Conservation (phyloP, 2,329 filamentous ascomycete genomes). For the Orbilia javanica region DNA sequence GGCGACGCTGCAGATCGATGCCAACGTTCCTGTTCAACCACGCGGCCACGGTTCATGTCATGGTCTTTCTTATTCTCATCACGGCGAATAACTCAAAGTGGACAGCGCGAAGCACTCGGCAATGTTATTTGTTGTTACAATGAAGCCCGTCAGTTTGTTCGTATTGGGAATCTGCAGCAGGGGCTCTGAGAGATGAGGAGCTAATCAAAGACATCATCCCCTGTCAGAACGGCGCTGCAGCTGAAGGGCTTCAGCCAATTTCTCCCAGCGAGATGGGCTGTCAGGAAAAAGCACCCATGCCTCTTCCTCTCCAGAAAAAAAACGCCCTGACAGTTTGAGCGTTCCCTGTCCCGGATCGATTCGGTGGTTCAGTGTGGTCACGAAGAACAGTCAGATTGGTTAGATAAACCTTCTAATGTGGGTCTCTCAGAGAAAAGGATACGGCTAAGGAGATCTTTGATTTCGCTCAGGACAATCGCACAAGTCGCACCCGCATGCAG, state of each 20-base stretch:
- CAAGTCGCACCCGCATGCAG: constrained; percentile 36
- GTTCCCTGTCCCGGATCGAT: constrained; percentile 35
- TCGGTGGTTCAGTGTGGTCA: constrained; percentile 42
- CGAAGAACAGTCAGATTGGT: constrained; percentile 25
- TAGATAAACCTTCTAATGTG: constrained; percentile 17
- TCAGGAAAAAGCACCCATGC: constrained; percentile 32
- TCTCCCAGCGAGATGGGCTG: constrained; percentile 49
- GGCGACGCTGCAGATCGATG: constrained; percentile 14
- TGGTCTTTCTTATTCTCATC: no score
- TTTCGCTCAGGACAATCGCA: constrained; percentile 43
- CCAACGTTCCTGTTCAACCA: constrained; percentile 7
- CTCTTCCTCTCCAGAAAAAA: constrained; percentile 17
- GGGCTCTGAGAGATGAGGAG: constrained; percentile 38
- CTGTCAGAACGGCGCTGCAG: constrained; percentile 43
- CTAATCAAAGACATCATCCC: constrained; percentile 44
- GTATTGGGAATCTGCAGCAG: constrained; percentile 32
- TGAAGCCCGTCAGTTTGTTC: constrained; percentile 13
- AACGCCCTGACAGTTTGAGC: constrained; percentile 28
- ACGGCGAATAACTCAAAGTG: no score
- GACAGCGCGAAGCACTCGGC: neutral
- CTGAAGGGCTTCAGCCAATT: constrained; percentile 41
- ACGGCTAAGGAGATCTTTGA: constrained; percentile 26
- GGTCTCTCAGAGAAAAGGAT: constrained; percentile 8
- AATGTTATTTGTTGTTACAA: neutral
- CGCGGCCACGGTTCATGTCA: no score